Evolutionary conservation across 2,329 filamentous ascomycete genomes (phyloP), one percentile per base, ranked within the genome.

Genomic region (Colletotrichum tanaceti): DNA sequence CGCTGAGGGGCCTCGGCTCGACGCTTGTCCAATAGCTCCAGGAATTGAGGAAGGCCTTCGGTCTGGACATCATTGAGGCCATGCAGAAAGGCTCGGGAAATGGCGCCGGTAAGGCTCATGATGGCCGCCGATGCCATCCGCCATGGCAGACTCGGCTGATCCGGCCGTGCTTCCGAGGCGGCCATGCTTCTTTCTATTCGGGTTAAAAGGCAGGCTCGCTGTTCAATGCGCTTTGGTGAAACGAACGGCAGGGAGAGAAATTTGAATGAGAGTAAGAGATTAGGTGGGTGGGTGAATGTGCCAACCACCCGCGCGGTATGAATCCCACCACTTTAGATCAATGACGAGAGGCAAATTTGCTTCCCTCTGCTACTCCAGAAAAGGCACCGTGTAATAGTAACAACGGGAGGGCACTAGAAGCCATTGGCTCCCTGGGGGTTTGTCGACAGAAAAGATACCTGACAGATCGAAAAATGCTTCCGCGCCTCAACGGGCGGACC

Each of bases 81-180:
- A 72, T 89, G 91, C 50, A 98, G 81, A 76, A 98, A 98, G 2
- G 83, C 85, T 70, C 92, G 88, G 65, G 89, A 93, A 7, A 97
- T 72, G 35, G 89, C 80, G 55, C 90, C 91, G 0, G 93, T 90
- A 13, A 90, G 79, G 73, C 91, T 90, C 86, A 97, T 93, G 44
- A 92, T 86, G 71, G 90, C 81, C 59, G 90, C 85, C n/a, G 94
- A 97, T 43, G 87, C 86, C 63, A 90, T 80, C 71, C 92, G 91
- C 91, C 92, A 94, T 79, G 89, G 82, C 66, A 90, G 80, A 74
- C 87, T 86, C 38, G 89, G 89, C 77, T 85, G 80, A 65, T 74
- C 73, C 32, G 73, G 76, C 52, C 70, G 73, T 58, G 46, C 58
- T 41, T 63, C 59, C 32, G 47, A 53, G 41, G 50, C 62, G 18